Base-by-base conservation (phyloP, 495 filamentous ascomycete genomes). In the Cercophora newfieldiana region DNA sequence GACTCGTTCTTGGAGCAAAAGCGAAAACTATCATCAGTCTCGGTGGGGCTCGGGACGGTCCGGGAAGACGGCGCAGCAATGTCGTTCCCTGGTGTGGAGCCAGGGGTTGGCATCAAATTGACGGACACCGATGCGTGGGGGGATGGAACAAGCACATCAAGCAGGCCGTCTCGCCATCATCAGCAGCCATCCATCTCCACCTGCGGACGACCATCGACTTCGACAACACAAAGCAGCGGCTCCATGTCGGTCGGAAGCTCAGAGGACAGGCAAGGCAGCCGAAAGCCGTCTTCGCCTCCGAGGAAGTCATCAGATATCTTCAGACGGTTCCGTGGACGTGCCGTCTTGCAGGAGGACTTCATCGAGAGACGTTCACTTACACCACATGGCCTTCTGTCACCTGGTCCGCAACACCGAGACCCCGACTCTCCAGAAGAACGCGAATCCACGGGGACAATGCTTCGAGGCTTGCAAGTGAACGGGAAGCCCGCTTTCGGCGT, bases 401-500 rank as follows among this genome's bases (percentile, higher is more conserved):
- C 50, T 1, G 30, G 24, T 21, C 49, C 60, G 18, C 60, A 47
- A 0, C 57, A 22, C 63, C 0, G 65, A 64, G 59, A 66, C 60
- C 1, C 1, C 28, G 1, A 47, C 6, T 7, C 21, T 44, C 12
- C 37, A 8, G 12, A 44, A 16, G 37, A 6, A 16, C 37, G 18
- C 18, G 12, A 14, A 14, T 14, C 12, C 4, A 2, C 37, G 18
- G 37, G 37, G 18, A 44, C 10, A 8, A 44, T 44, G 30, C 4
- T 4, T 44, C 37, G 37, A 14, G 18, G 3, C 10, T 44, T 44
- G 37, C 4, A 44, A 16, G 37, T 16, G 10, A 44, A 8, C 4
- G 59, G 59, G 8, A 31, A 12, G 3, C 25, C 56, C 0, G 69
- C 71, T 6, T 76, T 76, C 54, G 70, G 72, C 22, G 59, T 70